phyloP scores from a whole-genome alignment of 257 asterid genomes.

The Salvia hispanica region DNA sequence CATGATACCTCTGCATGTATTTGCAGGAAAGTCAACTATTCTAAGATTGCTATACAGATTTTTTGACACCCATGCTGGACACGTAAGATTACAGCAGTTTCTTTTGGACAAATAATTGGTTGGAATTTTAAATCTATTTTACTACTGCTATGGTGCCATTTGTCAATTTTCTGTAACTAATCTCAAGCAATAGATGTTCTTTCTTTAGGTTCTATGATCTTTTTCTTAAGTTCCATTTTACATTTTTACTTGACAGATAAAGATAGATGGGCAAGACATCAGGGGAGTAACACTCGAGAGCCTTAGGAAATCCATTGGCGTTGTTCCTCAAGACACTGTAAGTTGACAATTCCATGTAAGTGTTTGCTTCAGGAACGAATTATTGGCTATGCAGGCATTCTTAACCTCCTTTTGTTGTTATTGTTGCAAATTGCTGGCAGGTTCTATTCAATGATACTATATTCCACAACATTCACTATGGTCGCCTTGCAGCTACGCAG shows the following conservation, averaged over 20 bases:
- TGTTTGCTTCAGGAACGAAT: slow-evolving; percentile 15
- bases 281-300: slow-evolving; percentile 80
- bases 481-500: slow-evolving; percentile 81
- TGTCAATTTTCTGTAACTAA: slow-evolving; percentile 16
- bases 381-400: not conserved
- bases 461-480: slow-evolving; percentile 91
- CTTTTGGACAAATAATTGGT: slow-evolving; percentile 11
- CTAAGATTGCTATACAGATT: slow-evolving; percentile 92
- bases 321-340: slow-evolving; percentile 99
- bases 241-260: slow-evolving; percentile 56
- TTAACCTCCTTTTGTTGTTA: slow-evolving; percentile 18
- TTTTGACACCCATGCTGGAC: slow-evolving; percentile 80
- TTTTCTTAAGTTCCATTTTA: slow-evolving; percentile 17
- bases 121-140: slow-evolving; percentile 20
- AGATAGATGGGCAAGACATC: slow-evolving; percentile 90
- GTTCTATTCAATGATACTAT: slow-evolving; percentile 95
- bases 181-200: slow-evolving; percentile 17
- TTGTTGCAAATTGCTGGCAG: slow-evolving; percentile 47
- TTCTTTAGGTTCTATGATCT: slow-evolving; percentile 5
- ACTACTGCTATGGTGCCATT: slow-evolving; percentile 17
- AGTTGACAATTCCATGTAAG: slow-evolving; percentile 38
- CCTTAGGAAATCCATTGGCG: slow-evolving; percentile 90
- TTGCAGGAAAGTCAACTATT: slow-evolving; percentile 93
- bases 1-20: slow-evolving; percentile 24
- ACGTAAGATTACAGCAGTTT: slow-evolving; percentile 50